These are phyloP conservation scores for Fusarium floridanum DNA, from an alignment of 2,329 filamentous ascomycete genomes.

Conservation along the genomic window DNA sequence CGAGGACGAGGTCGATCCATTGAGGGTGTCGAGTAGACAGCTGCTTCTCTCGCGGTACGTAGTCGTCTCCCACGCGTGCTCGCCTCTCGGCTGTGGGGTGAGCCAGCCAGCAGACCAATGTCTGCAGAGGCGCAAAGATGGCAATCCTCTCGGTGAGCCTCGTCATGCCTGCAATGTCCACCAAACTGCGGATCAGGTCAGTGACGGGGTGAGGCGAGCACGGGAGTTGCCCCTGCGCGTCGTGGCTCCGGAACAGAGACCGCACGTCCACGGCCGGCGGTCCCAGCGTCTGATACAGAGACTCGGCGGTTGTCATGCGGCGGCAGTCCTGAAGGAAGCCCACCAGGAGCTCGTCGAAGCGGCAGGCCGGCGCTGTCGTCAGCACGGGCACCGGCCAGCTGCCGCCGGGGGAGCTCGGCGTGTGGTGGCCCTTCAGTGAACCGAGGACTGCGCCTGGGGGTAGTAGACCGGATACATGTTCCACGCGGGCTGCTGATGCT, in stretches of 20 bases:
- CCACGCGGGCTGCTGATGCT: constrained; percentile 48
- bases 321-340: constrained; percentile 54
- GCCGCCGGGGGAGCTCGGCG: constrained; percentile 28
- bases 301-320: constrained; percentile 46
- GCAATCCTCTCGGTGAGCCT: constrained; percentile 51
- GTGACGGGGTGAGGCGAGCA: constrained; percentile 48
- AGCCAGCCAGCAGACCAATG: constrained; percentile 47
- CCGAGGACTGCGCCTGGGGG: constrained; percentile 50
- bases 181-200: constrained; percentile 48
- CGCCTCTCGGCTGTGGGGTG: constrained; percentile 50
- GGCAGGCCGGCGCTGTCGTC: constrained; percentile 47
- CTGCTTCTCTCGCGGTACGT: constrained; percentile 47
- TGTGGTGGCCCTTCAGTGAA: constrained; percentile 47
- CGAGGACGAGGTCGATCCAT: constrained; percentile 52
- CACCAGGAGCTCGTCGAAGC: constrained; percentile 52
- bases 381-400: constrained; percentile 52
- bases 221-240: constrained; percentile 34
- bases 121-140: constrained; percentile 50
- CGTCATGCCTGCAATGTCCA: constrained; percentile 46
- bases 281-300: constrained; percentile 49
- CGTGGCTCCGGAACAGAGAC: constrained; percentile 49
- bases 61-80: constrained; percentile 35
- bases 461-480: constrained; percentile 53
- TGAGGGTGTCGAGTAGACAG: constrained; percentile 45
- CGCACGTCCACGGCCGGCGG: constrained; percentile 51